These are phyloP conservation scores for Salix suchowensis DNA, from an alignment of 345 rosid species.

Conservation along the genomic window DNA sequence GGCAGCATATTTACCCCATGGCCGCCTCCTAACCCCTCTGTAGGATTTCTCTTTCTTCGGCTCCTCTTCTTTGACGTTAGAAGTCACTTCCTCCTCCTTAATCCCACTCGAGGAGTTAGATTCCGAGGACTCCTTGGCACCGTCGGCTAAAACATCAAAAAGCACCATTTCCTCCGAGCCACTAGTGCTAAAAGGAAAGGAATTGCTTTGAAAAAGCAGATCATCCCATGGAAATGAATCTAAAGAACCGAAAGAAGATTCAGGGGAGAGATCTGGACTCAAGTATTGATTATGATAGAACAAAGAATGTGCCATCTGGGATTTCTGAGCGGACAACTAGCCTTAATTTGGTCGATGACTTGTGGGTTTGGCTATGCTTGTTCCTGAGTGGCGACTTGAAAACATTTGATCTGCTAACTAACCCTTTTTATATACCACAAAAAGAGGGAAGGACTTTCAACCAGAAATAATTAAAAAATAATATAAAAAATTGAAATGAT, in stretches of 20 bases:
- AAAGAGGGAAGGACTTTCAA: not conserved
- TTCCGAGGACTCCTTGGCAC: slow-evolving; percentile 32
- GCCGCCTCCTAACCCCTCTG: slow-evolving; percentile 45
- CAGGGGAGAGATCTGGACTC: slow-evolving; percentile 27
- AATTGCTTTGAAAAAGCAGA: slow-evolving; percentile 24
- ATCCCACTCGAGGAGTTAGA: slow-evolving; percentile 24
- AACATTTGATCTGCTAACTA: not conserved
- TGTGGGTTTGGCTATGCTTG: not conserved
- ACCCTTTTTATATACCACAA: slow-evolving; percentile 15
- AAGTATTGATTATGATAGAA: slow-evolving; percentile 9
- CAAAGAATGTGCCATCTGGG: slow-evolving; percentile 30
- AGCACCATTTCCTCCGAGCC: slow-evolving; percentile 45
- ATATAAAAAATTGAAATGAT: not conserved
- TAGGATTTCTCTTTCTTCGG: slow-evolving; percentile 27
- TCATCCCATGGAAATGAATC: slow-evolving; percentile 35
- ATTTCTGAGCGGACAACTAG: not conserved
- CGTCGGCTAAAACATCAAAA: slow-evolving; percentile 31
- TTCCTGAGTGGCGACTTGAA: not conserved
- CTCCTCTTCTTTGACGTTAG: not conserved
- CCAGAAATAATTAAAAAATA: not conserved
- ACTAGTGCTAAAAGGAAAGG: slow-evolving; percentile 31
- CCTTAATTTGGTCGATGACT: not conserved
- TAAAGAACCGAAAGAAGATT: slow-evolving; percentile 34
- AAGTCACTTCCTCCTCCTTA: slow-evolving; percentile 34
- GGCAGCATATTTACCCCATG: slow-evolving; percentile 54